Base-by-base conservation (phyloP, 441 rosid genomes). In the Populus hybrid region DNA sequence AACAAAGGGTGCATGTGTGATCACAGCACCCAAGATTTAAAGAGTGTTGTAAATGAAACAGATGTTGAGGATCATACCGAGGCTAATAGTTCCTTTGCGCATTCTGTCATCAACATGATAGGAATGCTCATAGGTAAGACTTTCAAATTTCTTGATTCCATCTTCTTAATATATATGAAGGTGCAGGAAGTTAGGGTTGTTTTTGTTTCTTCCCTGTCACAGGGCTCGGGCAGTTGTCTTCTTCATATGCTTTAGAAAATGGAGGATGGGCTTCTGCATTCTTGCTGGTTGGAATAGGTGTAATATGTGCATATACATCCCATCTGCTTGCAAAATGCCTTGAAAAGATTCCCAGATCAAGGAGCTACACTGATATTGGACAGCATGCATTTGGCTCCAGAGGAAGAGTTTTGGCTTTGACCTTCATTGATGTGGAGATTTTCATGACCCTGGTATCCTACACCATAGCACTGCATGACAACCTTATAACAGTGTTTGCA, bases 401-500 rank as follows among this genome's bases (percentile, higher is more conserved):
- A 68, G 94, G 97, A 64, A 84, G 86, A 73, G 53, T 81, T 53
- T 1, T 90, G 5, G 85, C 89, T n/a, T 82, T 90, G 14, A 72
- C 84, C 70, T 85, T 88, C 79, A 81, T 91, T 80, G 88, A 85
- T 87, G 40, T 89, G 76, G 90, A 84, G 83, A 90, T 90, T 30
- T 91, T 91, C 91, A 88, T 93, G 97, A 88, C 90, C 63, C 90
- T 91, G 35, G 91, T 91, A 11, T 90, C 94, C 64, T 93, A 88
- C 85, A 93, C 97, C 46, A 93, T 93, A 78, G 85, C 93, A 4
- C 95, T 93, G 53, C 94, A 93, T 79, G 97, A 93, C 82, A 93
- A 93, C 84, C 73, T 93, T n/a, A 32, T 16, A 11, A 83, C 79
- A 21, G 89, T 86, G 63, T 89, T 90, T 75, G 64, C 86, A 4